Conservation (phyloP, 176 grass and related monocot species). For the Metroxylon sagu region DNA sequence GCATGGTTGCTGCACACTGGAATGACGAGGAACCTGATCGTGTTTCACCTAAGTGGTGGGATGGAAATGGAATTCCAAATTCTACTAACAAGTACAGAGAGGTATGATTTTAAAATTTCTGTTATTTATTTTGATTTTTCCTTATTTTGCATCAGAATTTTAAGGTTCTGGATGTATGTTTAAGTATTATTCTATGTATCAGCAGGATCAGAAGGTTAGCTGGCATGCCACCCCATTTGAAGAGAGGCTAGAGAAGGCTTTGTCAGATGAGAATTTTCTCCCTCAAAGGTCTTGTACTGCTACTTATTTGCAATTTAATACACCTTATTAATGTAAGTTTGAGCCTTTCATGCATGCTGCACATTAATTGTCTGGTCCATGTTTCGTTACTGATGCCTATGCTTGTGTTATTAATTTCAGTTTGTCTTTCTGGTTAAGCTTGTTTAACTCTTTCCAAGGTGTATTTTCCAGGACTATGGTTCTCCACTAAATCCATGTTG, state of each 20-base stretch:
- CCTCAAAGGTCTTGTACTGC: constrained; percentile 48
- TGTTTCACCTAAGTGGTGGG: constrained; percentile 44
- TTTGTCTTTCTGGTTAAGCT: too few relatives aligned
- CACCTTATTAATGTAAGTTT: too few relatives aligned
- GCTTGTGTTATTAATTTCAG: too few relatives aligned
- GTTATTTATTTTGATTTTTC: constrained; percentile 14
- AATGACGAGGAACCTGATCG: constrained; percentile 40
- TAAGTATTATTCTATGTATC: constrained; percentile 12
- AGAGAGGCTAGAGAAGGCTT: constrained; percentile 92
- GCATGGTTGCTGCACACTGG: constrained; percentile 90
- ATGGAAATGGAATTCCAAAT: constrained; percentile 97
- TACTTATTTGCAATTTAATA: not conserved
- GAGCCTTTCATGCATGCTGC: too few relatives aligned
- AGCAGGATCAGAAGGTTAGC: constrained; percentile 81
- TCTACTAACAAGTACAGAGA: constrained; percentile 99
- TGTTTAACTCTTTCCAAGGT: too few relatives aligned
- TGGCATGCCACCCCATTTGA: constrained; percentile 84
- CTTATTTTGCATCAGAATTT: not conserved
- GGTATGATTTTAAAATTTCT: constrained; percentile 25
- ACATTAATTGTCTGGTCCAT: too few relatives aligned
- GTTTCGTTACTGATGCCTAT: too few relatives aligned
- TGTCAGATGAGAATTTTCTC: constrained; percentile 66
- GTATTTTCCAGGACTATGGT: too few relatives aligned
- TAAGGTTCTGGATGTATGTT: not conserved
- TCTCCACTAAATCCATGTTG: too few relatives aligned